Conservation (phyloP, 805 yeast genomes). For the Peterozyma toletana region DNA sequence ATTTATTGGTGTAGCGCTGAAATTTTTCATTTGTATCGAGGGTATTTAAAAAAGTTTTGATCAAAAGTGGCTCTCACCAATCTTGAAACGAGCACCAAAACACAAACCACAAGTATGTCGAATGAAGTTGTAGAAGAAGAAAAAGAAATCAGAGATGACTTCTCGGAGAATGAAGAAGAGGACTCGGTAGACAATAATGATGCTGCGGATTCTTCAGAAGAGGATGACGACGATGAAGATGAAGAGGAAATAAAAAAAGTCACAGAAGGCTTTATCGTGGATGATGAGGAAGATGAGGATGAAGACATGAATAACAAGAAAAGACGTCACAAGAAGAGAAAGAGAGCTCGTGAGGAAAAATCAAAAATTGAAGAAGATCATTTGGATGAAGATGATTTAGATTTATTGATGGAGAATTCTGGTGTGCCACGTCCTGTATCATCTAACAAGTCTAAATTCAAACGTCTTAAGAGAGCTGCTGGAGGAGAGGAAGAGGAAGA, state of each 20-base stretch:
- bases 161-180: constrained; percentile 17
- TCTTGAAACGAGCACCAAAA: no score
- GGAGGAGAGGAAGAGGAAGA: constrained; percentile 27
- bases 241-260: constrained; percentile 82
- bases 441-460: constrained; percentile 43
- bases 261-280: constrained; percentile 90
- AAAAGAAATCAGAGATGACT: constrained; percentile 28
- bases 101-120: neutral
- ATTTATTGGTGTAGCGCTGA: no score
- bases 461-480: constrained; percentile 78
- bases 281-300: constrained; percentile 75
- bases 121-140: constrained; percentile 20
- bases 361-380: constrained; percentile 52
- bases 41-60: no score
- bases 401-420: constrained; percentile 81
- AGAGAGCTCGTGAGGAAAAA: constrained; percentile 22
- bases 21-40: no score
- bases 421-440: constrained; percentile 53
- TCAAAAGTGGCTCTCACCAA: no score
- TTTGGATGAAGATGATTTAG: constrained; percentile 93
- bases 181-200: constrained; percentile 29
- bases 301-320: constrained; percentile 28
- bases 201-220: constrained; percentile 74
- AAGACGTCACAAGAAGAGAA: constrained; percentile 30
- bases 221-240: constrained; percentile 78